Conservation (phyloP, 2,329 filamentous ascomycete species). For the Pseudocercospora crystallina region DNA sequence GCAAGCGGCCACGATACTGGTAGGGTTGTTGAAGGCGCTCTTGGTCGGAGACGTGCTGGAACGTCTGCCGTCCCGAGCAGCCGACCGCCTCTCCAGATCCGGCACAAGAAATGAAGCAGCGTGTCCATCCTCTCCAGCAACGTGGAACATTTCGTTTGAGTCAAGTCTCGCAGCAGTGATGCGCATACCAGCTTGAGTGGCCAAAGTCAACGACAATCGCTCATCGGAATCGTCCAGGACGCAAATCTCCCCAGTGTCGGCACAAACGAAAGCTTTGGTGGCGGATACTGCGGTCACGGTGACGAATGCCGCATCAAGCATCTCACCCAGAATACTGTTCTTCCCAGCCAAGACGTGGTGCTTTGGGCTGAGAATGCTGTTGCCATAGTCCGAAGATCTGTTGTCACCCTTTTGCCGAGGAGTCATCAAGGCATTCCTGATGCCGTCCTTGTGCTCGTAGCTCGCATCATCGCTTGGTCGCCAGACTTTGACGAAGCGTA, state of each 20-base stretch:
- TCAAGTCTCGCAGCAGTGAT: conserved; percentile 67
- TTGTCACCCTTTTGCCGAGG: conserved; percentile 36
- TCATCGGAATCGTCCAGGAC: conserved; percentile 75
- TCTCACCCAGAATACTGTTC: conserved; percentile 78
- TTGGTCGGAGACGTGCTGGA: conserved; percentile 23
- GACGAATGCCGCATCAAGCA: conserved; percentile 83
- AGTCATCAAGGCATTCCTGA: conserved; percentile 23
- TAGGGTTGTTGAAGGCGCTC: conserved; percentile 2
- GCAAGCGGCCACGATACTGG: conserved; percentile 34
- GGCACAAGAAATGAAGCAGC: conserved; percentile 47
- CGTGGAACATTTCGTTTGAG: conserved; percentile 58
- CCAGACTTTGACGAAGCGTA: conserved; percentile 93
- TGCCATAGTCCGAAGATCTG: conserved; percentile 32
- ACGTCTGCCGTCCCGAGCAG: conserved; percentile 17
- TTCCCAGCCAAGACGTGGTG: conserved; percentile 77
- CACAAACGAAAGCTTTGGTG: conserved; percentile 75
- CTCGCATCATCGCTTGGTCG: conserved; percentile 65
- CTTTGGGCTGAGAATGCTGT: conserved; percentile 40
- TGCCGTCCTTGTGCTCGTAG: conserved; percentile 17
- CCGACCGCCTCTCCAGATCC: conserved; percentile 36
- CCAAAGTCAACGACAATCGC: conserved; percentile 67
- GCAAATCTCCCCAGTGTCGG: conserved; percentile 87
- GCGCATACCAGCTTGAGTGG: conserved; percentile 65
- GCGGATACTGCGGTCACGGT: conserved; percentile 72
- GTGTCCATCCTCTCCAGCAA: conserved; percentile 67